phyloP scores from a whole-genome alignment of 306 rosid species.

The Dryas alaskensis region DNA sequence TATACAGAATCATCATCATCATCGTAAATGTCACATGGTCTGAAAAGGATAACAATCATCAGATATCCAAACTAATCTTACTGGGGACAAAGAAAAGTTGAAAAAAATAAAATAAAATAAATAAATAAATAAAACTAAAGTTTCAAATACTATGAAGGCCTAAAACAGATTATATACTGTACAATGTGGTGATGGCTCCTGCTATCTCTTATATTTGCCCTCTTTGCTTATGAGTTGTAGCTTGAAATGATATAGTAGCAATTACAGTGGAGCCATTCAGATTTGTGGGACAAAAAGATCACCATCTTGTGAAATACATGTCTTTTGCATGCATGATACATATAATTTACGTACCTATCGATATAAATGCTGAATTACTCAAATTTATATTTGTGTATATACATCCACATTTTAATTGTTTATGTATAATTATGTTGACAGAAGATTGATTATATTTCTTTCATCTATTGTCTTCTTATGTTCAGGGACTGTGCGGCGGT shows the following conservation, averaged over 20 bases:
- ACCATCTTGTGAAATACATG: background rate
- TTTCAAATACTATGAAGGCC: no score
- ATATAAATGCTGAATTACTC: slow-evolving; percentile 6
- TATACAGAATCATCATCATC: no score
- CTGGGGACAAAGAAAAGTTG: no score
- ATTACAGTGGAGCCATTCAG: no score
- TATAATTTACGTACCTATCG: background rate
- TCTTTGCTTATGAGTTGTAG: background rate
- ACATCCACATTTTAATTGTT: slow-evolving; percentile 18
- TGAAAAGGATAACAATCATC: no score
- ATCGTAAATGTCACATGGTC: no score
- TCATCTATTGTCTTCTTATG: slow-evolving; percentile 19
- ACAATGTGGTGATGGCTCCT: slow-evolving; percentile 6
- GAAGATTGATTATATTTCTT: slow-evolving; percentile 8
- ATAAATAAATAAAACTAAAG: no score
- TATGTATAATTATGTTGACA: slow-evolving; percentile 7
- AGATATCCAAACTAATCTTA: no score
- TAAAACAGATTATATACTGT: no score
- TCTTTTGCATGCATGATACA: slow-evolving; percentile 2
- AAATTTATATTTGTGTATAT: background rate
- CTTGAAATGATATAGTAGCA: slow-evolving; percentile 4
- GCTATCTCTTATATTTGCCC: background rate
- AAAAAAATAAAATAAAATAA: no score
- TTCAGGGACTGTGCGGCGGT: slow-evolving; percentile 89
- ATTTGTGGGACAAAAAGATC: no score